Evolutionary conservation across 768 basidiomycete species (phyloP).

Genomic region (Tricholoma terreum): DNA sequence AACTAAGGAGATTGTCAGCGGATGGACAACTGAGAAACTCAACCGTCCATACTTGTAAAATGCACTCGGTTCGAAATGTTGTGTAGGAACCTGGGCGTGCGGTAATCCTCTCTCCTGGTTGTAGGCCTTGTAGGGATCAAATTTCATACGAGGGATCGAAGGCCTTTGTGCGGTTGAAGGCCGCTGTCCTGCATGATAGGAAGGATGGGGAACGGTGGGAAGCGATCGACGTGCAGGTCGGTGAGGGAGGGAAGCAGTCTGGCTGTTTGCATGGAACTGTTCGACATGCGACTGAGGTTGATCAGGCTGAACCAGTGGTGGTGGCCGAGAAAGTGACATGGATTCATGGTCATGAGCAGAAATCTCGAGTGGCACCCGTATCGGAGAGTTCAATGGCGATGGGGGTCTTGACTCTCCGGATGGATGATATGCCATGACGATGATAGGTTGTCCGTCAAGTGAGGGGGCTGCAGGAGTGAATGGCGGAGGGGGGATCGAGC

Average conservation of each 20-base stretch:
- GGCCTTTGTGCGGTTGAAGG: constrained; percentile 7
- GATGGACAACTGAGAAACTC: not conserved
- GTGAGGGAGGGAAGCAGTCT: not conserved
- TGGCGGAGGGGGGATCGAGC: constrained; percentile 34
- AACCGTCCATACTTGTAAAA: constrained; percentile 55
- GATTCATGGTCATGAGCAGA: not conserved
- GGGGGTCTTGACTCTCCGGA: constrained; percentile 16
- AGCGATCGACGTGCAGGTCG: constrained; percentile 19
- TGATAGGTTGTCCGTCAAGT: constrained; percentile 29
- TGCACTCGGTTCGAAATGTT: constrained; percentile 28
- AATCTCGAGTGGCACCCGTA: not conserved
- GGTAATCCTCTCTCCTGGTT: constrained; percentile 3
- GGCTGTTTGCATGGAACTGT: not conserved
- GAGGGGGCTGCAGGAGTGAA: constrained; percentile 35
- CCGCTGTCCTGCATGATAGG: constrained; percentile 10
- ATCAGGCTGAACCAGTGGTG: constrained; percentile 6
- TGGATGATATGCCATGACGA: constrained; percentile 21
- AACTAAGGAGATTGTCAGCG: constrained; percentile 28
- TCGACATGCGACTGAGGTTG: not conserved
- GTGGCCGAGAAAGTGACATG: constrained; percentile 1
- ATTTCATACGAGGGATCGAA: constrained; percentile 25
- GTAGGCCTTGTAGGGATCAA: constrained; percentile 51
- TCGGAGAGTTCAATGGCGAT: constrained; percentile 14
- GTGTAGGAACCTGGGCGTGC: constrained; percentile 13
- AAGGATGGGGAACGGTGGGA: constrained; percentile 10